phyloP scores from a whole-genome alignment of 2,329 filamentous ascomycete species.

The Apiospora kogelbergensis region DNA sequence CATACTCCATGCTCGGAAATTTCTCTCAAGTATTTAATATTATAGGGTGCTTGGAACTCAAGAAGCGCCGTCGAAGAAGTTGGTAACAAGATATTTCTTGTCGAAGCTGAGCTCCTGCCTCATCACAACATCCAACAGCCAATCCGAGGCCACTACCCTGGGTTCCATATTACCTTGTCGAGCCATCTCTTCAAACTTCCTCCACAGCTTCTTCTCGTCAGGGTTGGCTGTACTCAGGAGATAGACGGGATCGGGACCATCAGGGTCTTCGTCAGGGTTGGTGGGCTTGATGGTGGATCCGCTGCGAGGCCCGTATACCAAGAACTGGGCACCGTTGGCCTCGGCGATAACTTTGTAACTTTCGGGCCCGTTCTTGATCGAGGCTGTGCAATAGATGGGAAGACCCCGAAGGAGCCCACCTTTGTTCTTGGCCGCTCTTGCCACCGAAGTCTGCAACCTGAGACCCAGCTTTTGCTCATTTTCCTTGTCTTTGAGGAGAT shows the following conservation, averaged over 20 bases:
- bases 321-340: conserved; percentile 84
- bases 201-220: conserved; percentile 75
- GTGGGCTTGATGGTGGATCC: conserved; percentile 67
- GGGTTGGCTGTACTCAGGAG: conserved; percentile 69
- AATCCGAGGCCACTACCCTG: conserved; percentile 80
- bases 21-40: neutral
- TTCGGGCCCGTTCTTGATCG: conserved; percentile 77
- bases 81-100: conserved; percentile 57
- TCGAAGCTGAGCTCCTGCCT: conserved; percentile 74
- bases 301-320: conserved; percentile 72
- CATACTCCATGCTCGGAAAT: conserved; percentile 5
- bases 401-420: conserved; percentile 73
- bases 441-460: conserved; percentile 65
- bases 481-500: conserved; percentile 67
- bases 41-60: neutral
- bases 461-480: conserved; percentile 73
- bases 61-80: conserved; percentile 36
- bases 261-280: conserved; percentile 54
- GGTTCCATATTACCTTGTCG: conserved; percentile 75
- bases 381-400: conserved; percentile 80
- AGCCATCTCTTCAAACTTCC: conserved; percentile 77
- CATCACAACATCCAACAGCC: conserved; percentile 89
- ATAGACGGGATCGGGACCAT: conserved; percentile 72
- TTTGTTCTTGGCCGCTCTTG: conserved; percentile 72
- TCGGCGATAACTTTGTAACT: conserved; percentile 84